A percentile compares a stretch with the other conserved stretches of the same genome.
Conservation (phyloP, 129 eudicot species). For the Artemisia argyi region DNA sequence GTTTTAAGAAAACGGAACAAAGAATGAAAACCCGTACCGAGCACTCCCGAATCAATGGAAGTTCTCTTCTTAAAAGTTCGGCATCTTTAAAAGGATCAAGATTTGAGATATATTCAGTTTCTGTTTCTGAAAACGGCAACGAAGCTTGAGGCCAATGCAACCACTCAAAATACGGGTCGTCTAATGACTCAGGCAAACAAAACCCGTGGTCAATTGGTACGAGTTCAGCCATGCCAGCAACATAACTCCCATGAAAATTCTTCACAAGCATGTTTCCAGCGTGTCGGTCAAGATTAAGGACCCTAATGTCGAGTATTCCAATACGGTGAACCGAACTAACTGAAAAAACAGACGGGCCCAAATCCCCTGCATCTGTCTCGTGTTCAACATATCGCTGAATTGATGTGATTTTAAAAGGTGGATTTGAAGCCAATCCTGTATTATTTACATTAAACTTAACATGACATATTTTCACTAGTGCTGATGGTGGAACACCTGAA, state of each 20-base stretch:
- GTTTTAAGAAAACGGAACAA: constrained; percentile 77
- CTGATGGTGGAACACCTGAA: constrained; percentile 93
- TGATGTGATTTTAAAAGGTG: constrained; percentile 73
- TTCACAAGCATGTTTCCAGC: constrained; percentile 92
- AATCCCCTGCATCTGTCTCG: constrained; percentile 86
- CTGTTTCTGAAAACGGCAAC: constrained; percentile 78
- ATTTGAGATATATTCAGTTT: constrained; percentile 65
- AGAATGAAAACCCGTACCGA: constrained; percentile 82
- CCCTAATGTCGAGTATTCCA: constrained; percentile 78
- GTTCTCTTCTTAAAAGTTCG: constrained; percentile 59
- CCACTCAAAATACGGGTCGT: constrained; percentile 98
- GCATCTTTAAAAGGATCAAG: constrained; percentile 92
- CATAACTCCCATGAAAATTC: constrained; percentile 47
- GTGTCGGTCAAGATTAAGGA: constrained; percentile 89
- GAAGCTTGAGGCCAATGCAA: constrained; percentile 96
- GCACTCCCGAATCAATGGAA: constrained; percentile 77
- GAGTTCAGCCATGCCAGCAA: constrained; percentile 63
- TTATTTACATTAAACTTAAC: constrained; percentile 51
- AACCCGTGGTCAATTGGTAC: constrained; percentile 96
- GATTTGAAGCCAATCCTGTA: constrained; percentile 24
- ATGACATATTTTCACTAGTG: constrained; percentile 70
- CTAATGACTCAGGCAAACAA: constrained; percentile 87
- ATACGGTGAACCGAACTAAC: constrained; percentile 75
- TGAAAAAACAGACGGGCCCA: constrained; percentile 88
- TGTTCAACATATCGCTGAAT: constrained; percentile 75